Conservation (phyloP, 192 early-diverging fungal genomes). For the Oehlia diaphana region DNA sequence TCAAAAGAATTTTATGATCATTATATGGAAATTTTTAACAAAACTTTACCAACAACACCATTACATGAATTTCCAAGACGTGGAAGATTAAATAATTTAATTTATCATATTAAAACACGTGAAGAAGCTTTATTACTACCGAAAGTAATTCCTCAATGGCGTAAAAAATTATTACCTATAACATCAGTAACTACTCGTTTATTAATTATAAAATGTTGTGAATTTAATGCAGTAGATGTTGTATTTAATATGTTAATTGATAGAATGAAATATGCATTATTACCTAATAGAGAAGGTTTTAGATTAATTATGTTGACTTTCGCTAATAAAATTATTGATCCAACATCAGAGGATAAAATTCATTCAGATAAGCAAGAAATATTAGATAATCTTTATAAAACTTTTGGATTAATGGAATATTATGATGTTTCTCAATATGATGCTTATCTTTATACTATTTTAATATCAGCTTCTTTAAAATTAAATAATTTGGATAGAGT, state of each 20-base stretch:
- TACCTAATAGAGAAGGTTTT: constrained; percentile 1
- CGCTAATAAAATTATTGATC: constrained; percentile 8
- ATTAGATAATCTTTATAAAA: constrained; percentile 24
- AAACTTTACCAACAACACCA: neutral
- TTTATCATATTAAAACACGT: neutral
- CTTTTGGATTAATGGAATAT: constrained; percentile 29
- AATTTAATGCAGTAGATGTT: neutral
- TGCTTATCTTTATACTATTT: constrained; percentile 9
- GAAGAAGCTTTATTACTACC: neutral
- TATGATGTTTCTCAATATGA: constrained; percentile 24
- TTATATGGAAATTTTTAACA: neutral
- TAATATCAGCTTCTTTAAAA: constrained; percentile 19
- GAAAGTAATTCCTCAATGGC: constrained; percentile 9
- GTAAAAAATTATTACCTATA: constrained; percentile 13
- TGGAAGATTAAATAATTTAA: constrained; percentile 11
- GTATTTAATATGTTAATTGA: constrained; percentile 17
- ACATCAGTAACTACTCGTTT: neutral
- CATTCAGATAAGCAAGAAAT: neutral
- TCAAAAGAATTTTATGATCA: constrained; percentile 5
- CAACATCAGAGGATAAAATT: neutral
- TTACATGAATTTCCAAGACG: neutral
- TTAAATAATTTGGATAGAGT: constrained; percentile 2
- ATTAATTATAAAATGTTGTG: neutral
- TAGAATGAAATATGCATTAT: constrained; percentile 19
- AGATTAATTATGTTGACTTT: constrained; percentile 4